Evolutionary conservation across 768 basidiomycete genomes (phyloP).

Genomic region (Antrodiella citrinella): DNA sequence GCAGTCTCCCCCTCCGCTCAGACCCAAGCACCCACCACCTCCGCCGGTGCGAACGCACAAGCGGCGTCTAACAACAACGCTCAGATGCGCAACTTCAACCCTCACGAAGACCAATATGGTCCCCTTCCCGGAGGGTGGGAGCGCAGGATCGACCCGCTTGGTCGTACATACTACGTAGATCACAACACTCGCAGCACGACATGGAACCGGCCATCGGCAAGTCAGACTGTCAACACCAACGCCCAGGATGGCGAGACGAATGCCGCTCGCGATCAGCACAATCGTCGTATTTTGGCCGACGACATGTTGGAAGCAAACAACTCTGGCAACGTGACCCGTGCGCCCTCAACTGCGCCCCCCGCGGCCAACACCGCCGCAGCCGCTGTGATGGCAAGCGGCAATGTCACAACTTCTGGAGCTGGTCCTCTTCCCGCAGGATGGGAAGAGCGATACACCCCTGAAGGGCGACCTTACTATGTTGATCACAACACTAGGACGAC

Average conservation of each 20-base stretch:
- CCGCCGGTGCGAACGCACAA: conserved; percentile 21
- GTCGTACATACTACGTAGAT: conserved; percentile 95
- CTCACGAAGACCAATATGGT: conserved; percentile 90
- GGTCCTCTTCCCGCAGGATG: conserved; percentile 93
- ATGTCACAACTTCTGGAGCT: conserved; percentile 61
- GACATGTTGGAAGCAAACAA: conserved; percentile 75
- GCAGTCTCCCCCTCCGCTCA: conserved; percentile 14
- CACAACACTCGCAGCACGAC: conserved; percentile 97
- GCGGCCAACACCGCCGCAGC: conserved; percentile 29
- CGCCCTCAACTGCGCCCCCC: conserved; percentile 21
- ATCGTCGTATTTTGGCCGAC: conserved; percentile 74
- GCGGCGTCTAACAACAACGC: conserved; percentile 33
- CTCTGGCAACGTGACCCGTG: conserved; percentile 10
- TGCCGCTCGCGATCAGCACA: conserved; percentile 81
- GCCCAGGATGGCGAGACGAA: conserved; percentile 73
- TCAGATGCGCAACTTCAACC: conserved; percentile 78
- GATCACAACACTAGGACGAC: conserved; percentile 99
- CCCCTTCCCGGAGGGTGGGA: conserved; percentile 92
- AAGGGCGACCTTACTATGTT: conserved; percentile 97
- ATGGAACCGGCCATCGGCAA: conserved; percentile 88
- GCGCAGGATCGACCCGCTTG: conserved; percentile 92
- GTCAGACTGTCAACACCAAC: conserved; percentile 61
- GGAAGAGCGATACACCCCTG: conserved; percentile 98
- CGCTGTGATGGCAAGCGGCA: conserved; percentile 43
- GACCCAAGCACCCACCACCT: conserved; percentile 14